Percentiles rank a stretch among this genome's conserved stretches.
These are phyloP conservation scores for Diplodia intermedia DNA, from an alignment of 2,329 filamentous ascomycete species.

Conservation along the genomic window DNA sequence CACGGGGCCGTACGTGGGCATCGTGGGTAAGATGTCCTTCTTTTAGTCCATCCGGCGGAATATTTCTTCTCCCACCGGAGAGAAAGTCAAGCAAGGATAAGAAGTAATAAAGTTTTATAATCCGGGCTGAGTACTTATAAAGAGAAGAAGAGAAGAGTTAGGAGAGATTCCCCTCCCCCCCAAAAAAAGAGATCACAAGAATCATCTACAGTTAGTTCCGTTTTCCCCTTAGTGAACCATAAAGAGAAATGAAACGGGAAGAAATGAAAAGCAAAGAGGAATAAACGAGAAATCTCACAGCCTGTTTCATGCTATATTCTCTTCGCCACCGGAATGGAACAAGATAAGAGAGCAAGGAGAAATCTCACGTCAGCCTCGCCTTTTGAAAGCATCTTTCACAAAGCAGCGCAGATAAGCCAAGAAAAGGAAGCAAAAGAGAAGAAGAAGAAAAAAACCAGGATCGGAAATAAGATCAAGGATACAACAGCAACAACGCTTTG, in stretches of 20 bases:
- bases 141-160: not conserved
- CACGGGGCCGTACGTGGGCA: too few relatives aligned
- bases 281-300: not conserved
- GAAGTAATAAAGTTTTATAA: not conserved
- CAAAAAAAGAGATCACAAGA: not conserved
- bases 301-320: slow-evolving; percentile 11
- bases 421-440: not conserved
- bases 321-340: slow-evolving; percentile 1
- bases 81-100: not conserved
- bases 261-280: not conserved
- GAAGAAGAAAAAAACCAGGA: not conserved
- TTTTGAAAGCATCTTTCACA: not conserved
- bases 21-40: too few relatives aligned
- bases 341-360: not conserved
- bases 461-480: not conserved
- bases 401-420: not conserved
- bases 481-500: slow-evolving; percentile 21
- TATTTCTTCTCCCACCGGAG: not conserved
- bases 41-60: slow-evolving; percentile 1
- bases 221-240: not conserved
- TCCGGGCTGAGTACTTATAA: slow-evolving; percentile 1
- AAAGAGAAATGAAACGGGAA: not conserved
- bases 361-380: slow-evolving; percentile 3
- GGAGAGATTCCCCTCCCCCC: not conserved
- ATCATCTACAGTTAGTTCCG: slow-evolving; percentile 22